Evolutionary conservation across 2,329 filamentous ascomycete genomes (phyloP).

Genomic region (Lasiodiplodia hormozganensis): DNA sequence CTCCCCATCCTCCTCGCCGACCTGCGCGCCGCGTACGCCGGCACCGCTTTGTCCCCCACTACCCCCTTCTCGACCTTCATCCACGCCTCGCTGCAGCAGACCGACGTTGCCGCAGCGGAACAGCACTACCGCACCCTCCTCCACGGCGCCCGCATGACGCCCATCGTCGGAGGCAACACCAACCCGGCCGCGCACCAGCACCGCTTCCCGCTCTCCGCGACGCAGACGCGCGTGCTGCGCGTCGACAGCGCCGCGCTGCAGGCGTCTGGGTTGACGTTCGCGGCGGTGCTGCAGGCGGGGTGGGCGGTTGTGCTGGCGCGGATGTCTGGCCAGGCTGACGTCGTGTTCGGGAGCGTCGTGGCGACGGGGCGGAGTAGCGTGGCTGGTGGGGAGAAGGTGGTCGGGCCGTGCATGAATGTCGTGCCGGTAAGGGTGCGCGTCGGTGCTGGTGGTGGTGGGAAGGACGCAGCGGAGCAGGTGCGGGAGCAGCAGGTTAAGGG

Average conservation of each 20-base stretch:
- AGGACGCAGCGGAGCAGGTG: neutral
- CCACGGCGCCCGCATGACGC: neutral
- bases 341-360: conserved; percentile 53
- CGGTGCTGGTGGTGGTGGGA: neutral
- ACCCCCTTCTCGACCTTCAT: neutral
- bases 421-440: neutral
- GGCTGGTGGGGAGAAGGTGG: conserved; percentile 44
- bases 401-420: conserved; percentile 40
- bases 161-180: neutral
- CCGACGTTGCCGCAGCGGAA: neutral
- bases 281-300: conserved; percentile 50
- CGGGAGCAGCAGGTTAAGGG: neutral
- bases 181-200: neutral
- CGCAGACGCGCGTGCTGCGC: neutral
- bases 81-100: neutral
- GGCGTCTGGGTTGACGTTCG: conserved; percentile 26
- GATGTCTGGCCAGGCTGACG: conserved; percentile 42
- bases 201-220: neutral
- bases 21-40: neutral
- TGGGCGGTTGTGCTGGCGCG: conserved; percentile 43
- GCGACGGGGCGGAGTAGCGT: conserved; percentile 49
- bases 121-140: neutral
- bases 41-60: neutral
- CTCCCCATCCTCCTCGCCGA: neutral
- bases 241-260: neutral